A percentile compares a stretch with the other conserved stretches of the same genome.
Evolutionary conservation across 495 filamentous ascomycete genomes (phyloP).

Genomic region (Aspergillus conjunctus): DNA sequence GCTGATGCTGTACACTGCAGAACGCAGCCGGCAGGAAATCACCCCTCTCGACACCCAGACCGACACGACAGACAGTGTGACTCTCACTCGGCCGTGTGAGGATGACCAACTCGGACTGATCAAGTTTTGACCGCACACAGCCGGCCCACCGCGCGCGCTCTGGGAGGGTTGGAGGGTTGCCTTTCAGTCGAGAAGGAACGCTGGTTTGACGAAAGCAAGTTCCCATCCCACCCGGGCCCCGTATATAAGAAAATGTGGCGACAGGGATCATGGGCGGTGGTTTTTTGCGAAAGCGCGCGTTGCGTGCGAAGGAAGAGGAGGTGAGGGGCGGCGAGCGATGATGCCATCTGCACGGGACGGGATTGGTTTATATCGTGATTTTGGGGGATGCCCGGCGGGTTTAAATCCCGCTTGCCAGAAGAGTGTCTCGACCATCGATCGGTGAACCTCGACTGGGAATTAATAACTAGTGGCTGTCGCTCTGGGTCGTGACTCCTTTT

Average conservation of each 20-base stretch:
- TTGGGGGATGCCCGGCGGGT: background rate
- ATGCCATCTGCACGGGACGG: background rate
- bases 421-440: too few species aligned
- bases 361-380: constrained; percentile 4
- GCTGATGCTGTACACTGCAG: too few species aligned
- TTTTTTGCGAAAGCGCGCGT: constrained; percentile 4
- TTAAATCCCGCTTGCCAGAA: background rate
- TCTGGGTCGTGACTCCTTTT: too few species aligned
- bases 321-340: background rate
- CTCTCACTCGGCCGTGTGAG: background rate
- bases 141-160: background rate
- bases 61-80: background rate
- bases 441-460: too few species aligned
- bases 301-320: background rate
- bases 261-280: constrained; percentile 4
- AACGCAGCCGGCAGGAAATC: too few species aligned
- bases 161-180: constrained; percentile 6
- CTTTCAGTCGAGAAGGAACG: background rate
- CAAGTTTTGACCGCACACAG: background rate
- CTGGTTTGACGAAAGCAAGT: background rate
- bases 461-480: too few species aligned
- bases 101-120: background rate
- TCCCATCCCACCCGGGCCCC: constrained; percentile 10
- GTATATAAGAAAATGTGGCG: constrained; percentile 14
- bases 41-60: too few species aligned